These are phyloP conservation scores for Eudorina sp. DNA, from an alignment of 139 green algal genomes.

Conservation along the genomic window DNA sequence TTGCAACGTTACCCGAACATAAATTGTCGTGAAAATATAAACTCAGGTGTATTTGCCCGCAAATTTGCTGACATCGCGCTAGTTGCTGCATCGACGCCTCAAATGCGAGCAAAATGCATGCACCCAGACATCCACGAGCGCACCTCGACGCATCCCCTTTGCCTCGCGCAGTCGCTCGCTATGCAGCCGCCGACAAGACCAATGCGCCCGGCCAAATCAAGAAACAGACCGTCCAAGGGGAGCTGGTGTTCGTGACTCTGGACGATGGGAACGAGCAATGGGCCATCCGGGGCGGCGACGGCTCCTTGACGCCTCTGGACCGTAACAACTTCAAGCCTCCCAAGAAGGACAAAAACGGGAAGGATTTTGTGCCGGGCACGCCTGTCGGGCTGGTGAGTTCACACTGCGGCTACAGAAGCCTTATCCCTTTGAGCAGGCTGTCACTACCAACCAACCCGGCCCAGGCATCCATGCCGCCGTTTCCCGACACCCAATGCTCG, in stretches of 20 bases:
- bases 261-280: neutral
- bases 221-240: neutral
- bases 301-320: neutral
- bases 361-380: neutral
- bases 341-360: constrained; percentile 16
- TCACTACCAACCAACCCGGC: too few species aligned
- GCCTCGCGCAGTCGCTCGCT: neutral
- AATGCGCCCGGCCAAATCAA: neutral
- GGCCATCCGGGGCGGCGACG: neutral
- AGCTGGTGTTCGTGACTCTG: neutral
- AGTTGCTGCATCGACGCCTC: too few species aligned
- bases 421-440: too few species aligned
- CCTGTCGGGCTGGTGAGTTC: neutral
- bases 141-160: neutral
- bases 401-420: too few species aligned
- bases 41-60: too few species aligned
- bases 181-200: neutral
- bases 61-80: too few species aligned
- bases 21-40: too few species aligned
- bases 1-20: too few species aligned
- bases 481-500: too few species aligned
- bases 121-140: too few species aligned
- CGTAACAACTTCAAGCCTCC: neutral
- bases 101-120: too few species aligned
- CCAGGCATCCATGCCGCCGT: too few species aligned